Base-by-base conservation (phyloP, 192 early-diverging fungal genomes). In the Gryganskiella cystojenkinii region DNA sequence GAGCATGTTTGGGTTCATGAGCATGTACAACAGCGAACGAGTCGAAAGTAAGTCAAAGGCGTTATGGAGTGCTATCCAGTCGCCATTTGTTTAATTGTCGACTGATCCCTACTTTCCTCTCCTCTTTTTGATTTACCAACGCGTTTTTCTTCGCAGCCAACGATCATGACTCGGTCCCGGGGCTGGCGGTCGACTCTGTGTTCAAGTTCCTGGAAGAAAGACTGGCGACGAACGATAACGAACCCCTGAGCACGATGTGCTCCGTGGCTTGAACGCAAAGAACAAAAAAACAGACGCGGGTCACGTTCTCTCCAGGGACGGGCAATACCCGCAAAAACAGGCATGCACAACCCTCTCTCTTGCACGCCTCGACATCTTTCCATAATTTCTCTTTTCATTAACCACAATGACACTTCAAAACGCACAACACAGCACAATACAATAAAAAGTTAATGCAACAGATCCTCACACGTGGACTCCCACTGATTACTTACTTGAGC, bases 141-240 rank as follows among this genome's bases (percentile, higher is more conserved):
- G n/a, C n/a, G n/a, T 46, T 43, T 30, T n/a, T 67, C n/a, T 30
- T 28, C 13, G 25, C 9, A 62, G 65, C 73, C 1, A 22, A 20
- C 10, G 73, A 76, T 27, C 73, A 76, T 22, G 73, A 76, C 40
- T 57, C 56, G 6, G 73, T 76, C 14, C 73, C 73, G 3, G 73
- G 73, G 8, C 33, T 45, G 15, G 73, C 73, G 2, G 64, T 76
- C 14, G 60, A 19, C 4, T 3, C n/a, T 11, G 73, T 68, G 4
- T 76, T 76, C 51, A 37, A 56, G 22, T 76, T 43, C 14, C 42
- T 76, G 4, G 30, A 66, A 43, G 8, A 35, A 55, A 27, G 15
- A 19, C 28, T 19, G 31, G 28, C 28, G 31, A 34, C 19, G 30
- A 55, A n/a, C 7, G 53, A 55, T 19, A 11, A 31, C 28, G 53